Percentiles rank a stretch among this genome's conserved stretches.
Conservation (phyloP, 2,329 filamentous ascomycete species). For the Talaromyces albobiverticillius region DNA sequence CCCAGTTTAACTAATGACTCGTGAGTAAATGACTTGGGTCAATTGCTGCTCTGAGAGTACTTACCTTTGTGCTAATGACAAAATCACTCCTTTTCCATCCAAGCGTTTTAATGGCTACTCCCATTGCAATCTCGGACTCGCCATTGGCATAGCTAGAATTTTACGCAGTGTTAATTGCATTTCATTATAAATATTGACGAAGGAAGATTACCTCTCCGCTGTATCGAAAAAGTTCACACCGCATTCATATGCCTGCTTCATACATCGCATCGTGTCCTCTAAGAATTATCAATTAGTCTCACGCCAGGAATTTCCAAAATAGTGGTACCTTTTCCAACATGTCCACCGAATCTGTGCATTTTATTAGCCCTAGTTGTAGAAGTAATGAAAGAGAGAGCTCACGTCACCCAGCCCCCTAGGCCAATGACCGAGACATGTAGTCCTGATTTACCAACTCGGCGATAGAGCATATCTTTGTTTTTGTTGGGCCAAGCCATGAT, state of each 20-base stretch:
- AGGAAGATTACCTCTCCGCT: slow-evolving; percentile 39
- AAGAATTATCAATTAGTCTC: neutral
- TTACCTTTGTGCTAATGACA: slow-evolving; percentile 55
- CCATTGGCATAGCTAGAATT: slow-evolving; percentile 45
- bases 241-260: slow-evolving; percentile 55
- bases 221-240: slow-evolving; percentile 59
- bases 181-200: neutral
- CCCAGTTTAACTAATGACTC: slow-evolving; percentile 65
- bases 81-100: slow-evolving; percentile 57
- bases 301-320: neutral
- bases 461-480: slow-evolving; percentile 44
- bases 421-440: slow-evolving; percentile 72
- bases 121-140: slow-evolving; percentile 55
- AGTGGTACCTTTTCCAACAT: slow-evolving; percentile 61
- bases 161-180: neutral
- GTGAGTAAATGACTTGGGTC: too few species aligned
- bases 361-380: neutral
- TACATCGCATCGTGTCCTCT: slow-evolving; percentile 38
- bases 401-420: slow-evolving; percentile 62
- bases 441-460: slow-evolving; percentile 67
- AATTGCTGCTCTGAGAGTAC: neutral
- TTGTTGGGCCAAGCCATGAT: neutral
- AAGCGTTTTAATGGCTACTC: slow-evolving; percentile 55
- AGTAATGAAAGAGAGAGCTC: neutral
- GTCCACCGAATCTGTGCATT: slow-evolving; percentile 56